These are phyloP conservation scores for Talaromyces albobiverticillius DNA, from an alignment of 2,329 filamentous ascomycete species.

Conservation along the genomic window DNA sequence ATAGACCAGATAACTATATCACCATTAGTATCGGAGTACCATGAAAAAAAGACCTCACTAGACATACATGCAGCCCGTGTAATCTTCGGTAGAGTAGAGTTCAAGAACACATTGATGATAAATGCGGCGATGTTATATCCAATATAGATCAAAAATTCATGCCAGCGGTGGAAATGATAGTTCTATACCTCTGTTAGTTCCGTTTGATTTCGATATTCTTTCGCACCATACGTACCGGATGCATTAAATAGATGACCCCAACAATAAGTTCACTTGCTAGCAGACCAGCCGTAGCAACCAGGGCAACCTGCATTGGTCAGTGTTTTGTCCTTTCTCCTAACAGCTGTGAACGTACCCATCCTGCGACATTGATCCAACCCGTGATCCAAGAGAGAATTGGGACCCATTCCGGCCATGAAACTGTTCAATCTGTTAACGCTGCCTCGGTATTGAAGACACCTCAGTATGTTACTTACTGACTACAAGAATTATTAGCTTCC, in stretches of 20 bases:
- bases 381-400: conserved; percentile 67
- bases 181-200: conserved; percentile 15
- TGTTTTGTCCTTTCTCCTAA: background rate
- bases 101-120: conserved; percentile 64
- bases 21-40: background rate
- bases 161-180: conserved; percentile 62
- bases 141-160: conserved; percentile 71
- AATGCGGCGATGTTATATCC: conserved; percentile 61
- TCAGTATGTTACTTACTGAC: conserved; percentile 39
- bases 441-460: too few relatives aligned
- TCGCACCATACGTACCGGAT: conserved; percentile 38
- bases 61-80: conserved; percentile 60
- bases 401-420: conserved; percentile 60
- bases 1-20: conserved; percentile 63
- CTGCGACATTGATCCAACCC: conserved; percentile 67
- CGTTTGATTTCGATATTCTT: background rate
- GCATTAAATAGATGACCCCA: conserved; percentile 61
- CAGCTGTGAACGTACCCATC: conserved; percentile 54
- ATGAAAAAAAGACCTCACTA: background rate
- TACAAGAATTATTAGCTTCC: conserved; percentile 13
- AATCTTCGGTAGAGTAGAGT: conserved; percentile 59
- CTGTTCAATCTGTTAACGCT: conserved; percentile 14
- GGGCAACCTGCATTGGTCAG: conserved; percentile 40
- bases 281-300: conserved; percentile 66
- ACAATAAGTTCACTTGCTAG: conserved; percentile 66